Evolutionary conservation across 192 early-diverging fungal genomes (phyloP), one percentile per base, ranked within the genome.

Genomic region (Nowakowskiella sp.): DNA sequence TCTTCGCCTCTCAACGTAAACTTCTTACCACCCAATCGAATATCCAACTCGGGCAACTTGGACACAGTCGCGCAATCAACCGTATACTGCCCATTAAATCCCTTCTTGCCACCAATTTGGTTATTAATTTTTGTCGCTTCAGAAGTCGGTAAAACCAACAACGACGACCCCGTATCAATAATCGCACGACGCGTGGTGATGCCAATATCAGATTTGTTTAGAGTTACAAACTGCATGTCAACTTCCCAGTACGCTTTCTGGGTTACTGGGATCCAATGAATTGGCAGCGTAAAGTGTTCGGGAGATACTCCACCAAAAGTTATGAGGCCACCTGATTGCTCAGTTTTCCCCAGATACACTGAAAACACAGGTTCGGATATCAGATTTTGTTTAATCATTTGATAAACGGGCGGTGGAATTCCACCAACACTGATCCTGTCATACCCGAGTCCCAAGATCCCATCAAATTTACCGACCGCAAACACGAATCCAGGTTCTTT

Each of bases 161-260:
- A 72, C 29, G 90, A 94, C 28, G 86, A 79, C n/a, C 65, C 63
- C 52, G 92, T 94, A 64, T 96, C 90, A 56, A 96, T 94, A 25
- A 90, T 90, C 6, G 91, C 89, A 19, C 84, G 81, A 2, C 69
- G 26, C 60, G 52, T 45, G 5, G 57, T 64, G 9, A 73, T 19
- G 22, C 42, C 34, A 6, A 91, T 61, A 23, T 81, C 73, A n/a
- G 85, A 80, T 33, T 83, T 88, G 52, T 83, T 91, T 53, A 97
- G 79, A 43, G 69, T 77, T 44, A 90, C 76, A 53, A 82, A 74
- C 50, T 85, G 71, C 13, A 99, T 69, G 26, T 84, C 82, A 42
- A 97, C 90, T 70, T 99, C 95, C 95, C 95, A 99, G 73, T 99
- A 99, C 0, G 81, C 92, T 70, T 91, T 90, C 60, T 91, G 85